Evolutionary conservation across 2,329 filamentous ascomycete genomes (phyloP).

Genomic region (Aspergillus viridinutans): DNA sequence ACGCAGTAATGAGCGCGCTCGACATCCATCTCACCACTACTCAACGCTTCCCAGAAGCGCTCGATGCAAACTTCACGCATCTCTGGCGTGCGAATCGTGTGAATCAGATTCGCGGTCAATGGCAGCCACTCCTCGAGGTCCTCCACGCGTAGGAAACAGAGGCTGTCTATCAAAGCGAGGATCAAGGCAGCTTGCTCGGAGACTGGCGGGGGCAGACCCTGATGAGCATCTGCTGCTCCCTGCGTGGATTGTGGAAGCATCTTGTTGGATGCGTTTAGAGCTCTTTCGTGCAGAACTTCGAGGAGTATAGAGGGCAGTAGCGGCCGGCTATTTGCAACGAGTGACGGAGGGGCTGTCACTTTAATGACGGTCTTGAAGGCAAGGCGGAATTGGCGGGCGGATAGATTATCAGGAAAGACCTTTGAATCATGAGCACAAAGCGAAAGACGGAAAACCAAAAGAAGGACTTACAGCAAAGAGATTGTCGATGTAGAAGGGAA

Average conservation of each 20-base stretch:
- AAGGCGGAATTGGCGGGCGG: constrained; percentile 78
- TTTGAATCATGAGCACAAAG: constrained; percentile 11
- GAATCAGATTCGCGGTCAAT: constrained; percentile 63
- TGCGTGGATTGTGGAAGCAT: constrained; percentile 42
- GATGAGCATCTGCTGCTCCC: constrained; percentile 29
- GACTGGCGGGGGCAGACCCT: constrained; percentile 28
- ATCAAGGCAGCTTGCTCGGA: constrained; percentile 76
- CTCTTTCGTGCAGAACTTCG: constrained; percentile 69
- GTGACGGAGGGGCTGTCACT: constrained; percentile 74
- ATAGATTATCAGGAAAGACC: constrained; percentile 74
- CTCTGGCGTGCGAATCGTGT: constrained; percentile 55
- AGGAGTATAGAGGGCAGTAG: constrained; percentile 75
- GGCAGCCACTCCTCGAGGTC: constrained; percentile 78
- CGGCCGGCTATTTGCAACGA: constrained; percentile 67
- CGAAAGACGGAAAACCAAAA: not conserved
- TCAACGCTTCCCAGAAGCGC: constrained; percentile 74
- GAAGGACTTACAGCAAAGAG: constrained; percentile 57
- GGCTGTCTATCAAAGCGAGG: constrained; percentile 71
- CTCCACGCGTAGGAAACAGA: constrained; percentile 67
- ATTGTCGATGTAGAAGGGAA: constrained; percentile 79
- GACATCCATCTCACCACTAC: constrained; percentile 81
- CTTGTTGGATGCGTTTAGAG: constrained; percentile 51
- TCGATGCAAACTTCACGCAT: constrained; percentile 64
- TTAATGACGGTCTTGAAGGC: constrained; percentile 83
- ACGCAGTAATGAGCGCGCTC: constrained; percentile 75